Evolutionary conservation across 371 early-diverging fungal genomes (phyloP).

Genomic region (Globomyces sp.): DNA sequence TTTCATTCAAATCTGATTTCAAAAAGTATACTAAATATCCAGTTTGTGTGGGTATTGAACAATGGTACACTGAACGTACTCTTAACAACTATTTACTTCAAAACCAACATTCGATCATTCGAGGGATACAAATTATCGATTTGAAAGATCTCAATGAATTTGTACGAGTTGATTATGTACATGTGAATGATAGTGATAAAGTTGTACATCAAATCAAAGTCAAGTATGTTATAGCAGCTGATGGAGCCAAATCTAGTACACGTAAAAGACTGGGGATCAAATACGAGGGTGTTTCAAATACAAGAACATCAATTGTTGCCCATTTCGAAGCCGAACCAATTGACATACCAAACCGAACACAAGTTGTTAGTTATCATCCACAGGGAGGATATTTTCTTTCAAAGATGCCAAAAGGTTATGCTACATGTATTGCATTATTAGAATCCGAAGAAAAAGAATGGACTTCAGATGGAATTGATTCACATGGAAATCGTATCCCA

Average conservation of each 20-base stretch:
- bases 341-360: no score
- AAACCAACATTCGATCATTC: not conserved
- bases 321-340: not conserved
- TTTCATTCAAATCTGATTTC: not conserved
- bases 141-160: not conserved
- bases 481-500: not conserved
- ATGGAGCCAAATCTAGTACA: not conserved
- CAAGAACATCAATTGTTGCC: not conserved
- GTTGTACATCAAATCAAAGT: not conserved
- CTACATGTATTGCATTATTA: not conserved
- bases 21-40: not conserved
- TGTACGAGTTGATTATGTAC: not conserved
- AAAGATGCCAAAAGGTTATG: no score
- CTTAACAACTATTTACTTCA: not conserved
- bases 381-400: no score
- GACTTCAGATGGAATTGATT: not conserved
- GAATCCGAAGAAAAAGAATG: slow-evolving; percentile 1
- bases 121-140: not conserved
- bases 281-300: not conserved
- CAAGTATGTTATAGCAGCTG: not conserved
- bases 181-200: not conserved
- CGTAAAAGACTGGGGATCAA: not conserved
- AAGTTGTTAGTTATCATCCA: no score
- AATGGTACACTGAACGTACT: not conserved
- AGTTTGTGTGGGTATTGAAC: not conserved